Evolutionary conservation across 768 basidiomycete genomes (phyloP).

Genomic region (Amanita jacksonii): DNA sequence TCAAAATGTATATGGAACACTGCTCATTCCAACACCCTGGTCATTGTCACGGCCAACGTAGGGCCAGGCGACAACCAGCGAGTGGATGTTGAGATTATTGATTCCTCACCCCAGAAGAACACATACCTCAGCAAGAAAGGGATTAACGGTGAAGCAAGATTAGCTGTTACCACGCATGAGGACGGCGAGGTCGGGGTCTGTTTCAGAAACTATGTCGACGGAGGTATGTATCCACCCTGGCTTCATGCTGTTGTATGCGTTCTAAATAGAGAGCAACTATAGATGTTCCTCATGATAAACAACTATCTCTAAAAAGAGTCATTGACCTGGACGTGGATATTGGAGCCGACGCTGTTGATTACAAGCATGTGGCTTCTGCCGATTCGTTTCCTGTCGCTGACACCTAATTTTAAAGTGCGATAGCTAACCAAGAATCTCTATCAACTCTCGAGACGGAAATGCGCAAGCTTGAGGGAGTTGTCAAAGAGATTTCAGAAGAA

Average conservation of each 20-base stretch:
- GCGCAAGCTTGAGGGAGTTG: conserved; percentile 92
- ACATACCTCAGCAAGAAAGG: conserved; percentile 85
- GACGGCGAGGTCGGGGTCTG: conserved; percentile 96
- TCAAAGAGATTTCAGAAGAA: conserved; percentile 93
- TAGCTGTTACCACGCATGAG: conserved; percentile 89
- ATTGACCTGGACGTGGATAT: conserved; percentile 96
- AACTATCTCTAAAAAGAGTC: conserved; percentile 46
- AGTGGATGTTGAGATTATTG: conserved; percentile 90
- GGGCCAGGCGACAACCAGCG: conserved; percentile 68
- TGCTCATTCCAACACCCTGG: conserved; percentile 76
- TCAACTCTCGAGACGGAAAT: conserved; percentile 96
- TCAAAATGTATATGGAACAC: conserved; percentile 94
- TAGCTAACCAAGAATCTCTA: conserved; percentile 95
- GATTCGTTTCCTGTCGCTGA: background rate
- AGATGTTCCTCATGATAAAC: conserved; percentile 41
- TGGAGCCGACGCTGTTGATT: conserved; percentile 97
- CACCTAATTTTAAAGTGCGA: conserved; percentile 51
- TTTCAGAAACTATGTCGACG: conserved; percentile 72
- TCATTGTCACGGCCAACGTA: conserved; percentile 94
- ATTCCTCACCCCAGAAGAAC: conserved; percentile 77
- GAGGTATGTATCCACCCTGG: conserved; percentile 40
- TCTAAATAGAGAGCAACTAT: background rate
- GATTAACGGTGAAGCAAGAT: conserved; percentile 83
- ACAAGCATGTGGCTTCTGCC: conserved; percentile 60
- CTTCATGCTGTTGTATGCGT: background rate